A percentile compares a stretch with the other conserved stretches of the same genome.
phyloP scores from a whole-genome alignment of 352 stramenopile genomes.

The Halophytophthora batemanensis region DNA sequence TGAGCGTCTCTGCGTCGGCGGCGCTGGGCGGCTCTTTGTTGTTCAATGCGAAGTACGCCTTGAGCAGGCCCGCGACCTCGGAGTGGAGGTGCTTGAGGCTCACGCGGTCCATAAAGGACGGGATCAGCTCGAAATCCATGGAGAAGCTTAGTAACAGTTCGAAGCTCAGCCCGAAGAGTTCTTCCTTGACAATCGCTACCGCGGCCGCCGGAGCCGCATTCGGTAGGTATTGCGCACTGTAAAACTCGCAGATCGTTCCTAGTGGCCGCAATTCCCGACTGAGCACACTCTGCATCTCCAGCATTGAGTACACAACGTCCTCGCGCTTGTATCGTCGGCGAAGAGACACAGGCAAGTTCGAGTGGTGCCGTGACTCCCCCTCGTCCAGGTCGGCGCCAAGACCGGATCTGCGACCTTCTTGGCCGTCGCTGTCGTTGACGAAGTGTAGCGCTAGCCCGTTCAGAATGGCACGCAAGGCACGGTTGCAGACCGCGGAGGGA shows the following conservation, averaged over 20 bases:
- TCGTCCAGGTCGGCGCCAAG: conserved; percentile 1
- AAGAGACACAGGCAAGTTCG: conserved; percentile 14
- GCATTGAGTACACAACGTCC: conserved; percentile 69
- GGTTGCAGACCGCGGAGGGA: conserved; percentile 22
- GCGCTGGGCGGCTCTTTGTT: conserved; percentile 46
- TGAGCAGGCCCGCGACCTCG: conserved; percentile 54
- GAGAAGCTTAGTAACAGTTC: conserved; percentile 67
- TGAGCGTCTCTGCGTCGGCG: conserved; percentile 59
- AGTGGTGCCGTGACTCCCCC: conserved; percentile 20
- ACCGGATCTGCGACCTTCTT: conserved; percentile 4
- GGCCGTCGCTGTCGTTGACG: conserved; percentile 20
- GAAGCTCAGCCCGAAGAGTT: conserved; percentile 59
- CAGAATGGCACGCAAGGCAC: conserved; percentile 42
- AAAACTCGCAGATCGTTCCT: conserved; percentile 71
- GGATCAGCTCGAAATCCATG: conserved; percentile 80
- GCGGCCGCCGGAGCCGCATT: conserved; percentile 12
- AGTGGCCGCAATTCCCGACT: conserved; percentile 66
- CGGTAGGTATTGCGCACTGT: conserved; percentile 50
- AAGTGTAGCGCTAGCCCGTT: conserved; percentile 48
- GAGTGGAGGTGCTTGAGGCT: conserved; percentile 72
- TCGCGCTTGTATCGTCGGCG: conserved; percentile 35
- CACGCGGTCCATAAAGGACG: conserved; percentile 75
- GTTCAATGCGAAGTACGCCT: conserved; percentile 55
- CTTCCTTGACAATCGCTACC: conserved; percentile 30
- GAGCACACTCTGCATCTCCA: conserved; percentile 70